Percentiles rank a stretch among this genome's conserved stretches.
Conservation (phyloP, 176 grass and related monocot species). For the Aegilops speltoides region DNA sequence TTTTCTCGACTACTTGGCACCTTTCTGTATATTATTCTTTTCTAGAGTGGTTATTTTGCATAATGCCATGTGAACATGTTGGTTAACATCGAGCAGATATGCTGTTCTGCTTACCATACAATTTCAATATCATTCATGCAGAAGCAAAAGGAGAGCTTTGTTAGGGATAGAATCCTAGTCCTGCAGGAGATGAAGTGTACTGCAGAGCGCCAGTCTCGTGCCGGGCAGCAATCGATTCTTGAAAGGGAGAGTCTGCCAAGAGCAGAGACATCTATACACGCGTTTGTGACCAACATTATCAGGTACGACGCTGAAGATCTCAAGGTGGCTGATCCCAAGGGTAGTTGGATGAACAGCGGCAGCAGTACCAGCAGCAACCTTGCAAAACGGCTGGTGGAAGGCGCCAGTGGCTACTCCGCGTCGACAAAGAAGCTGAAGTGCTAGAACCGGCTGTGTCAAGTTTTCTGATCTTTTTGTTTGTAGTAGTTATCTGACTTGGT, state of each 20-base stretch:
- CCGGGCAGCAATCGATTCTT: conserved; percentile 62
- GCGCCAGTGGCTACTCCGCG: neutral
- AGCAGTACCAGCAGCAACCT: neutral
- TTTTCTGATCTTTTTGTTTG: neutral
- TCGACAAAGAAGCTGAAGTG: conserved; percentile 45
- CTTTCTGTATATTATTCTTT: neutral
- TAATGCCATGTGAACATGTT: neutral
- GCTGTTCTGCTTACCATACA: neutral
- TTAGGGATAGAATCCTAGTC: conserved; percentile 53
- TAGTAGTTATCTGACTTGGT: neutral
- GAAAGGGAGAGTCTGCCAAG: conserved; percentile 50
- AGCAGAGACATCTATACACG: conserved; percentile 52
- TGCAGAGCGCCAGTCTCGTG: conserved; percentile 42
- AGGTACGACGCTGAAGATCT: conserved; percentile 46
- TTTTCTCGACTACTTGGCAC: conserved; percentile 1
- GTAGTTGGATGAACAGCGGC: neutral
- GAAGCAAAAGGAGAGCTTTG: conserved; percentile 59
- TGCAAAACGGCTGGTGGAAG: conserved; percentile 36
- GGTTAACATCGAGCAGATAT: neutral
- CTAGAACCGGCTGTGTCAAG: neutral
- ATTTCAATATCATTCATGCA: conserved; percentile 41
- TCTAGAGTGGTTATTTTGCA: neutral
- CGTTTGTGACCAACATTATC: conserved; percentile 65
- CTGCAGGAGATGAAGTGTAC: conserved; percentile 42
- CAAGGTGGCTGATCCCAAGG: neutral